Percentiles rank a stretch among this genome's conserved stretches.
phyloP scores from a whole-genome alignment of 441 rosid species.

The Arabidopsis hybrid region DNA sequence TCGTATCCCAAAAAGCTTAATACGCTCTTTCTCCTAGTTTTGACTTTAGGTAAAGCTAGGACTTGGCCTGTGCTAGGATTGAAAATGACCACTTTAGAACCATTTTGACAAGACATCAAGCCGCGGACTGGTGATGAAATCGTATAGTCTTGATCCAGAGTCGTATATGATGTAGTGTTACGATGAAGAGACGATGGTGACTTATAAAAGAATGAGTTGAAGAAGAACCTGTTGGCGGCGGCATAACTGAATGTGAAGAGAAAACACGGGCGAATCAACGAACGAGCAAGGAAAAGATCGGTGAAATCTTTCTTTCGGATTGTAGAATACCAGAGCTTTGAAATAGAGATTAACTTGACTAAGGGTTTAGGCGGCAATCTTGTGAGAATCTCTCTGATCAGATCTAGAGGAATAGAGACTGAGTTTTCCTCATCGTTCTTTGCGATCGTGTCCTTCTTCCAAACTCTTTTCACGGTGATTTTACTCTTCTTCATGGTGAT shows the following conservation, averaged over 20 bases:
- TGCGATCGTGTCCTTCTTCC: too few species aligned
- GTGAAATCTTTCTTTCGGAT: not conserved
- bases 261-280: not conserved
- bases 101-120: not conserved
- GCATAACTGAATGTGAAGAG: not conserved
- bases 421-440: not conserved
- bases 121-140: not conserved
- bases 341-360: not conserved
- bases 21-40: not conserved
- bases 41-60: not conserved
- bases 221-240: not conserved
- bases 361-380: not conserved
- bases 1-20: conserved; percentile 8
- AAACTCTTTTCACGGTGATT: too few species aligned
- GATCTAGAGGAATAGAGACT: not conserved
- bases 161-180: not conserved
- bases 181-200: not conserved
- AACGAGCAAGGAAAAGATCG: not conserved
- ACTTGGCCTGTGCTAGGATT: conserved; percentile 10
- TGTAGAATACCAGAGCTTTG: not conserved
- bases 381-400: not conserved
- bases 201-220: not conserved
- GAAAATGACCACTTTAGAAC: not conserved
- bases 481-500: too few species aligned
- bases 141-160: not conserved